Percentiles rank a stretch among this genome's conserved stretches.
These are phyloP conservation scores for Teunomyces atbi DNA, from an alignment of 805 yeast genomes.

Conservation along the genomic window DNA sequence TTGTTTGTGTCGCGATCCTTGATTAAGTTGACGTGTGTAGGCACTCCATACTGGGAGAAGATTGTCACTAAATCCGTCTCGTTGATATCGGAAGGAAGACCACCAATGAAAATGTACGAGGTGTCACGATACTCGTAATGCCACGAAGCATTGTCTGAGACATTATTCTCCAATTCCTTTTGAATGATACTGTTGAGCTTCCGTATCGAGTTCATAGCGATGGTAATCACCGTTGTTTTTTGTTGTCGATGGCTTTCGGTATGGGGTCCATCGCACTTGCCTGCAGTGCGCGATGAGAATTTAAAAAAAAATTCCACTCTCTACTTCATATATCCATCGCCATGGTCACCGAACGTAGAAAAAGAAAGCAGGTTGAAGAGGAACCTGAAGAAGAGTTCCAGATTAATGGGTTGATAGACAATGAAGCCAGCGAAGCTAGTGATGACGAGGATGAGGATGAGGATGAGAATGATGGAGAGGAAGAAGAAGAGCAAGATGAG, in stretches of 20 bases:
- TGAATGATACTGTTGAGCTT: slow-evolving; percentile 59
- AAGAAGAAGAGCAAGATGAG: slow-evolving; percentile 11
- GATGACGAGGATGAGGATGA: slow-evolving; percentile 37
- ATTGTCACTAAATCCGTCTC: slow-evolving; percentile 76
- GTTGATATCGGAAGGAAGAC: slow-evolving; percentile 58
- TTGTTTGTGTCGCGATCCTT: slow-evolving; percentile 62
- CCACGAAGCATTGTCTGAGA: slow-evolving; percentile 74
- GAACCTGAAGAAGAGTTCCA: slow-evolving; percentile 31
- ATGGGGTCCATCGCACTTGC: slow-evolving; percentile 3
- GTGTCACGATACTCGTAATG: slow-evolving; percentile 79
- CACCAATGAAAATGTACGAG: slow-evolving; percentile 76
- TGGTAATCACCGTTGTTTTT: not conserved
- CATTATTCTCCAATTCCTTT: slow-evolving; percentile 61
- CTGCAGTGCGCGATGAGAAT: slow-evolving; percentile 4
- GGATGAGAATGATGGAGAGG: slow-evolving; percentile 14
- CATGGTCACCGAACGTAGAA: slow-evolving; percentile 10
- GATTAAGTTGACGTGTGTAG: slow-evolving; percentile 68
- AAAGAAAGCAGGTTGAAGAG: slow-evolving; percentile 20
- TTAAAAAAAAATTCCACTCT: slow-evolving; percentile 4
- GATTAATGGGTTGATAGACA: slow-evolving; percentile 42
- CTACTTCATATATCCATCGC: not conserved
- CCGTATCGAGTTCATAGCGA: slow-evolving; percentile 35
- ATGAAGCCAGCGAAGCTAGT: slow-evolving; percentile 36
- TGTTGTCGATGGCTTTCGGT: not conserved
- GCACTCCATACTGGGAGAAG: slow-evolving; percentile 88